Percentiles rank a stretch among this genome's conserved stretches.
phyloP scores from a whole-genome alignment of 768 basidiomycete species.

The Auricularia auricula-judae region DNA sequence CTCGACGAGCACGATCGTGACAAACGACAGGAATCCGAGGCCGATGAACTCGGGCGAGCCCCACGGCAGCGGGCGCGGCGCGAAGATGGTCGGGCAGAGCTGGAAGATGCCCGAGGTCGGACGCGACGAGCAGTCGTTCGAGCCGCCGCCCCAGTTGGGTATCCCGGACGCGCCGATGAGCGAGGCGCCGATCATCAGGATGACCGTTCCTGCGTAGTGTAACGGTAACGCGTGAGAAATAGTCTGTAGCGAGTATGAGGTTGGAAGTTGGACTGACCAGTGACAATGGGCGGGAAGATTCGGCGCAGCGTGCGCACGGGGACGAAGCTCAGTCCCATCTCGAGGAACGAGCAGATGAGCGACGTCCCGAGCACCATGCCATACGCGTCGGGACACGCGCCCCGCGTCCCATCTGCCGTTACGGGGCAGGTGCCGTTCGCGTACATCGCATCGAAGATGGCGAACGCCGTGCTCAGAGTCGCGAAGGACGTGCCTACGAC shows the following conservation, averaged over 20 bases:
- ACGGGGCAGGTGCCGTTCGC: conserved; percentile 66
- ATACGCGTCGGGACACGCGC: conserved; percentile 68
- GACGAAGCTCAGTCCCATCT: conserved; percentile 72
- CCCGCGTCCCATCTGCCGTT: conserved; percentile 49
- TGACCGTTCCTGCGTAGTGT: conserved; percentile 46
- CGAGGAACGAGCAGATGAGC: conserved; percentile 42
- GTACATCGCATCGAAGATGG: conserved; percentile 71
- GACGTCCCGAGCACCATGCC: conserved; percentile 59
- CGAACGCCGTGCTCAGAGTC: conserved; percentile 61
- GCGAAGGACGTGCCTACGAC: conserved; percentile 78
- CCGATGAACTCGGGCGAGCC: conserved; percentile 78
- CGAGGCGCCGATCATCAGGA: conserved; percentile 70
- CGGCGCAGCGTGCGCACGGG: conserved; percentile 49
- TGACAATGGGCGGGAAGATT: conserved; percentile 74
- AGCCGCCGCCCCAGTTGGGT: conserved; percentile 77
- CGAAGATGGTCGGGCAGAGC: conserved; percentile 60
- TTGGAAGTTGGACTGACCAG: conserved; percentile 28
- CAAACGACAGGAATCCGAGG: conserved; percentile 75
- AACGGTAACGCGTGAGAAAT: background rate
- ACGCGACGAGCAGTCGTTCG: conserved; percentile 53
- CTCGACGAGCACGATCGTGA: conserved; percentile 67
- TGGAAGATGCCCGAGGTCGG: conserved; percentile 56
- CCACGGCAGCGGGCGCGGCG: conserved; percentile 67
- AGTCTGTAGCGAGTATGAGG: background rate
- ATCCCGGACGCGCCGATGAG: conserved; percentile 67